Percentiles rank a stretch among this genome's conserved stretches.
phyloP scores from a whole-genome alignment of 2,329 filamentous ascomycete species.

The Trichocomaceae sp. region DNA sequence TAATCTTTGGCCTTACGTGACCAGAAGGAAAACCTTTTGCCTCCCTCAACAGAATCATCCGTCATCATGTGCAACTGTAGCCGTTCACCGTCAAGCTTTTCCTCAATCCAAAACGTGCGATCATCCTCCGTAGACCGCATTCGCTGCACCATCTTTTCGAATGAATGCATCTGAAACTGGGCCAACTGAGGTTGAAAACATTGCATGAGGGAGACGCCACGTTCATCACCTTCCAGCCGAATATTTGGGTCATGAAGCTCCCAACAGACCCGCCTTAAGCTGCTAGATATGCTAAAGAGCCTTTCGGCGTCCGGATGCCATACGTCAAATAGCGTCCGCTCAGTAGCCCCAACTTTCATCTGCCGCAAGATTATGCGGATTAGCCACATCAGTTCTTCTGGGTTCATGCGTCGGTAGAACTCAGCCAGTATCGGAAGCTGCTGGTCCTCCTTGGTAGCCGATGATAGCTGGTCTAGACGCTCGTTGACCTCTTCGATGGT shows the following conservation, averaged over 20 bases:
- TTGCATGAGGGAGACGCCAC: constrained; percentile 75
- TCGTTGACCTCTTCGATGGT: constrained; percentile 85
- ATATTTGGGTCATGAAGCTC: constrained; percentile 70
- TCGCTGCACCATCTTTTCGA: constrained; percentile 69
- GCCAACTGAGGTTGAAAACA: constrained; percentile 96
- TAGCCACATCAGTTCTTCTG: constrained; percentile 89
- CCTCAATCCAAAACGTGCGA: constrained; percentile 87
- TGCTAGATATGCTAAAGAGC: constrained; percentile 85
- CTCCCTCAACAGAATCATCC: constrained; percentile 61
- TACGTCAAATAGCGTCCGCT: constrained; percentile 77
- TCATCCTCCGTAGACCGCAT: constrained; percentile 63
- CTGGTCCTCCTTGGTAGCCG: constrained; percentile 70
- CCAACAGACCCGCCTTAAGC: constrained; percentile 86
- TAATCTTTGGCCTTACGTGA: constrained; percentile 96
- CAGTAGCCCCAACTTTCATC: constrained; percentile 69
- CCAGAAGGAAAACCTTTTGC: constrained; percentile 77
- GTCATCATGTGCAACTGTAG: constrained; percentile 92
- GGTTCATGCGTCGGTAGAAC: constrained; percentile 87
- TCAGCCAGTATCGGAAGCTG: constrained; percentile 73
- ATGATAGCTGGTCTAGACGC: constrained; percentile 69
- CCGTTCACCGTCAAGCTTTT: constrained; percentile 92
- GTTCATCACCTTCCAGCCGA: constrained; percentile 67
- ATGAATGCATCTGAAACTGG: constrained; percentile 78
- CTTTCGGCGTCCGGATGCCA: constrained; percentile 74
- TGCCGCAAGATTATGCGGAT: constrained; percentile 86